These are phyloP conservation scores for Hyphopichia buzzinii DNA, from an alignment of 1,139 yeast species.

Conservation along the genomic window DNA sequence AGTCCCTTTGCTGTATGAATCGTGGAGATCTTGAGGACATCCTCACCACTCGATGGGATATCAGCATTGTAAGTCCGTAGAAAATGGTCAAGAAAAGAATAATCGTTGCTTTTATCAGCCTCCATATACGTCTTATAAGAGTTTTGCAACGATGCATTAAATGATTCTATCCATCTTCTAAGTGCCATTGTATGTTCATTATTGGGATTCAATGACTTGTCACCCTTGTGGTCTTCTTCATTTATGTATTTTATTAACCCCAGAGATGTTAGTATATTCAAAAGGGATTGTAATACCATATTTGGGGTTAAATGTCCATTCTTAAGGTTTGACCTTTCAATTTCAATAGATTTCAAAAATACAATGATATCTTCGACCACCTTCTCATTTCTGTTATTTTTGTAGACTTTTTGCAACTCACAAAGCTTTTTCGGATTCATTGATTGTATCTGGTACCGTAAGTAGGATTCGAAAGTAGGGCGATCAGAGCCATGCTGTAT, in stretches of 20 bases:
- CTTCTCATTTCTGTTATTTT: slow-evolving; percentile 7
- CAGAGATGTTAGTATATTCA: slow-evolving; percentile 18
- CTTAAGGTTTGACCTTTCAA: background rate
- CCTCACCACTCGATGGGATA: slow-evolving; percentile 22
- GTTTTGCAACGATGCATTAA: slow-evolving; percentile 24
- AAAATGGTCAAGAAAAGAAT: slow-evolving; percentile 34
- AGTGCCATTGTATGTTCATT: slow-evolving; percentile 12
- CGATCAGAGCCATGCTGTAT: background rate
- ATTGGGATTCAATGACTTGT: slow-evolving; percentile 1
- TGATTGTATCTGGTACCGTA: background rate
- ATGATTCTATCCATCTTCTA: slow-evolving; percentile 19
- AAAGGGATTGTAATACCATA: slow-evolving; percentile 18
- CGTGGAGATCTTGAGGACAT: slow-evolving; percentile 52
- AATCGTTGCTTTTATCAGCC: slow-evolving; percentile 10
- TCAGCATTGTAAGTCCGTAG: slow-evolving; percentile 49
- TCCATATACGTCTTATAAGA: slow-evolving; percentile 17
- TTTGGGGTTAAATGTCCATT: slow-evolving; percentile 12
- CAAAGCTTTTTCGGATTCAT: background rate
- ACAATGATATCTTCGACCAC: background rate
- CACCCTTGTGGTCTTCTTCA: slow-evolving; percentile 1
- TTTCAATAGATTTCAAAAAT: background rate
- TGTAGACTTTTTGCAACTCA: slow-evolving; percentile 9
- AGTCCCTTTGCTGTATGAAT: slow-evolving; percentile 72
- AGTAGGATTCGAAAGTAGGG: background rate
- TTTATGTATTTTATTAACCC: slow-evolving; percentile 23